phyloP scores from a whole-genome alignment of 441 rosid genomes.

The Pelargonium australe region DNA sequence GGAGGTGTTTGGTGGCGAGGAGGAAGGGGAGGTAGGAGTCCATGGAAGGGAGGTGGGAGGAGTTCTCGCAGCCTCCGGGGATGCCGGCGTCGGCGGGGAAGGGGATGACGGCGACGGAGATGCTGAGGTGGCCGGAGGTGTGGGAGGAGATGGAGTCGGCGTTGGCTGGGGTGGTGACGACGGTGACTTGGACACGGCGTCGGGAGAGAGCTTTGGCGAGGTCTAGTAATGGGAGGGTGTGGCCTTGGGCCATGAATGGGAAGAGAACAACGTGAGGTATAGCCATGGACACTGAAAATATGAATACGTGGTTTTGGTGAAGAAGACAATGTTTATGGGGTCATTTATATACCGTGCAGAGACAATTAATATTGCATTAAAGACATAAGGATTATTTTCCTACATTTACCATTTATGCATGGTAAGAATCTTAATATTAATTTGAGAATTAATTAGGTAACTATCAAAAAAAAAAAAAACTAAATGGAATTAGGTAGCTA shows the following conservation, averaged over 20 bases:
- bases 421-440: too few relatives aligned
- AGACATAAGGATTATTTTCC: too few relatives aligned
- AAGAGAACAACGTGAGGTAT: slow-evolving; percentile 9
- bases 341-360: too few relatives aligned
- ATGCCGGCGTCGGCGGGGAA: background rate
- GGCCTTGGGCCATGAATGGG: slow-evolving; percentile 19
- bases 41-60: background rate
- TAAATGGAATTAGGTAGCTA: too few relatives aligned
- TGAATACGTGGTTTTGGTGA: too few relatives aligned
- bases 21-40: background rate
- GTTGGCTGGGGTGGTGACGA: background rate
- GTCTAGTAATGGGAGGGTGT: slow-evolving; percentile 15
- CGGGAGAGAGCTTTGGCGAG: slow-evolving; percentile 8
- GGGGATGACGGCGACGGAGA: background rate
- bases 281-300: too few relatives aligned
- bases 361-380: too few relatives aligned
- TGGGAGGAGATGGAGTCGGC: too few relatives aligned
- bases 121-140: background rate
- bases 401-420: too few relatives aligned
- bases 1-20: background rate
- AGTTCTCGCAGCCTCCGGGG: background rate
- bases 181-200: background rate
- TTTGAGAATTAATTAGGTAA: too few relatives aligned
- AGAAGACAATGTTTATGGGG: too few relatives aligned
- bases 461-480: too few relatives aligned